A percentile compares a stretch with the other conserved stretches of the same genome.
phyloP scores from a whole-genome alignment of 2,329 filamentous ascomycete species.

The Dichotomopilus funicola region DNA sequence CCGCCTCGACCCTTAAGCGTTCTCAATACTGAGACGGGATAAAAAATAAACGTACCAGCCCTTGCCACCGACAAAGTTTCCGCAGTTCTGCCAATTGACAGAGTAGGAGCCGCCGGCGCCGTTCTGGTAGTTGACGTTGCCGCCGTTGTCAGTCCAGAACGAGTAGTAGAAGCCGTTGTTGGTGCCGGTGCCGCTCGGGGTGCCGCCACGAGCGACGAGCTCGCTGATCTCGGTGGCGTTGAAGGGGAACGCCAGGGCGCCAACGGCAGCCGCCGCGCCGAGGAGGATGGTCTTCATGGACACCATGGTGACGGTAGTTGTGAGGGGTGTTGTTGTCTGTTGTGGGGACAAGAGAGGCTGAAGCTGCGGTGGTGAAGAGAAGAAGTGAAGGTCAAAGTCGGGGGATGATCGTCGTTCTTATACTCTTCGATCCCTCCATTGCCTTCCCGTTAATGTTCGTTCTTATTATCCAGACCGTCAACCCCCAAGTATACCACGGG shows the following conservation, averaged over 20 bases:
- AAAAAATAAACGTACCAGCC: conserved; percentile 40
- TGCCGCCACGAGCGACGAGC: conserved; percentile 16
- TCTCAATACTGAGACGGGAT: too few species aligned
- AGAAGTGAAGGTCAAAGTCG: not conserved
- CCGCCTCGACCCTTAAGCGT: too few species aligned
- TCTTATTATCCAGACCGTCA: too few species aligned
- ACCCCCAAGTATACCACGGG: too few species aligned
- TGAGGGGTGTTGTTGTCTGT: not conserved
- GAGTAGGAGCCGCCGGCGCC: conserved; percentile 35
- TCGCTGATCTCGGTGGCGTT: conserved; percentile 13
- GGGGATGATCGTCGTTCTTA: conserved; percentile 3
- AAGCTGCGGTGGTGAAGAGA: conserved; percentile 2
- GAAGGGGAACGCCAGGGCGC: conserved; percentile 13
- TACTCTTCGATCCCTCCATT: not conserved
- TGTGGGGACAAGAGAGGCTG: not conserved
- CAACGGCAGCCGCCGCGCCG: conserved; percentile 1
- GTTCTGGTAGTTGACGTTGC: conserved; percentile 37
- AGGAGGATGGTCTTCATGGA: conserved; percentile 17
- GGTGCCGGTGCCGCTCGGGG: conserved; percentile 29
- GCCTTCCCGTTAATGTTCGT: not conserved
- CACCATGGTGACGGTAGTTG: conserved; percentile 11
- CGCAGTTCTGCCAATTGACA: conserved; percentile 37
- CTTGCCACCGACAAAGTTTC: conserved; percentile 52
- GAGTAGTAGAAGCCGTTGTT: conserved; percentile 40
- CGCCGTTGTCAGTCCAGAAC: conserved; percentile 38